These are phyloP conservation scores for Nitzschia sp. DNA, from an alignment of 108 stramenopile genomes.

Conservation along the genomic window DNA sequence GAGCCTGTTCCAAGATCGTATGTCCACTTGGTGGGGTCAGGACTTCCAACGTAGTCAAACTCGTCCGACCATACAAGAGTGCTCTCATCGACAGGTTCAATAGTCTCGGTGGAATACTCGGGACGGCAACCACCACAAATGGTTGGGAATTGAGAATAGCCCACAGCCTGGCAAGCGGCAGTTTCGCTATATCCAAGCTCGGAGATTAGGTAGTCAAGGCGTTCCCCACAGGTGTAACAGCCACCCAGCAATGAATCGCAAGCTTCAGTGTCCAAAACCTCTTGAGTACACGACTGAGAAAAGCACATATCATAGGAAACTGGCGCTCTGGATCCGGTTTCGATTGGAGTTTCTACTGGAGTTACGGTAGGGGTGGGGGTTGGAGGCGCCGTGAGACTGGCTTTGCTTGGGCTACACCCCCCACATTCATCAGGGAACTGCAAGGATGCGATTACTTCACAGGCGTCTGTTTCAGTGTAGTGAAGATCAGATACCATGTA, in stretches of 20 bases:
- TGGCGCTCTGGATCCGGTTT: too few relatives aligned
- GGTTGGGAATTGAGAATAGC: constrained; percentile 1
- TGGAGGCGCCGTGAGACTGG: too few relatives aligned
- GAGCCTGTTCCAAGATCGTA: constrained; percentile 36
- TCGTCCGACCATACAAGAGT: constrained; percentile 46
- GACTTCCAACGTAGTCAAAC: too few relatives aligned
- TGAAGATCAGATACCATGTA: constrained; percentile 4
- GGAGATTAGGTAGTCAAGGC: background rate
- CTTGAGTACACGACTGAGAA: constrained; percentile 5
- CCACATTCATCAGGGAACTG: constrained; percentile 7
- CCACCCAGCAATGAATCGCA: constrained; percentile 2
- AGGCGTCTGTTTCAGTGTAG: background rate
- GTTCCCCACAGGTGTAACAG: constrained; percentile 1
- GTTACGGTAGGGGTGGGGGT: too few relatives aligned
- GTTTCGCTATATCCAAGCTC: background rate
- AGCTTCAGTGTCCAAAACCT: constrained; percentile 1
- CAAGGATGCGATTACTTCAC: background rate
- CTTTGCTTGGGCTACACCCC: too few relatives aligned
- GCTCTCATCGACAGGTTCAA: constrained; percentile 6
- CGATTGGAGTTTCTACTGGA: too few relatives aligned
- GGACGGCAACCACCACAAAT: constrained; percentile 12
- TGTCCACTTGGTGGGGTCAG: constrained; percentile 41
- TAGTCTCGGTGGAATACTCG: too few relatives aligned
- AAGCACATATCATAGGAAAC: too few relatives aligned
- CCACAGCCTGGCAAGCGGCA: constrained; percentile 5